phyloP scores from a whole-genome alignment of 1,139 yeast genomes.

The Yamadazyma atmosphaerica region DNA sequence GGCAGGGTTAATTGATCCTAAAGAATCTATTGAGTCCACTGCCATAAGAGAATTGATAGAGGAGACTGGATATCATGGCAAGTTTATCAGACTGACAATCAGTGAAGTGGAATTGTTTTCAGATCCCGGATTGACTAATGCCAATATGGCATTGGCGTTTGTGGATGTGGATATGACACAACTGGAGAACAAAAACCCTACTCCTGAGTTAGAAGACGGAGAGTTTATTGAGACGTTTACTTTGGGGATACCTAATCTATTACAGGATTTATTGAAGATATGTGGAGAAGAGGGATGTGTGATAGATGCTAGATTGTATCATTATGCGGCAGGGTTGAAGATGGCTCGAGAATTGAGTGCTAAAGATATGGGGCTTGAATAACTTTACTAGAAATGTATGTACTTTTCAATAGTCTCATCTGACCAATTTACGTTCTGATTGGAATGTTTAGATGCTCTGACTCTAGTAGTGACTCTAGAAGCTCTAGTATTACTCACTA shows the following conservation, averaged over 20 bases:
- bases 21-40: constrained; percentile 73
- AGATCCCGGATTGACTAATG: constrained; percentile 95
- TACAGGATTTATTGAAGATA: constrained; percentile 52
- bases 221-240: constrained; percentile 84
- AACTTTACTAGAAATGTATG: too few relatives aligned
- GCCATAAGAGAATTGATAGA: constrained; percentile 86
- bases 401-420: too few relatives aligned
- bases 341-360: constrained; percentile 3
- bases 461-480: too few relatives aligned
- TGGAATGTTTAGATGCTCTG: too few relatives aligned
- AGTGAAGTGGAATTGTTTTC: constrained; percentile 54
- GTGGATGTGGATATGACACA: constrained; percentile 73
- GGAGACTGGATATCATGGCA: constrained; percentile 89
- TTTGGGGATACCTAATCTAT: constrained; percentile 61
- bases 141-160: constrained; percentile 78
- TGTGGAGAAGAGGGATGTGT: constrained; percentile 62
- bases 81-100: constrained; percentile 50
- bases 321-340: constrained; percentile 70
- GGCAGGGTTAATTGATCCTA: constrained; percentile 89
- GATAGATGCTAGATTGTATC: constrained; percentile 85
- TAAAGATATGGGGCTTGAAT: too few relatives aligned
- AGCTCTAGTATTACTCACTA: too few relatives aligned
- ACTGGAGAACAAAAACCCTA: constrained; percentile 66
- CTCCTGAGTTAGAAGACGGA: constrained; percentile 76
- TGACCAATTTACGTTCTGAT: too few relatives aligned